A percentile compares a stretch with the other conserved stretches of the same genome.
phyloP scores from a whole-genome alignment of 2,329 filamentous ascomycete genomes.

The Alternaria gansuensis region DNA sequence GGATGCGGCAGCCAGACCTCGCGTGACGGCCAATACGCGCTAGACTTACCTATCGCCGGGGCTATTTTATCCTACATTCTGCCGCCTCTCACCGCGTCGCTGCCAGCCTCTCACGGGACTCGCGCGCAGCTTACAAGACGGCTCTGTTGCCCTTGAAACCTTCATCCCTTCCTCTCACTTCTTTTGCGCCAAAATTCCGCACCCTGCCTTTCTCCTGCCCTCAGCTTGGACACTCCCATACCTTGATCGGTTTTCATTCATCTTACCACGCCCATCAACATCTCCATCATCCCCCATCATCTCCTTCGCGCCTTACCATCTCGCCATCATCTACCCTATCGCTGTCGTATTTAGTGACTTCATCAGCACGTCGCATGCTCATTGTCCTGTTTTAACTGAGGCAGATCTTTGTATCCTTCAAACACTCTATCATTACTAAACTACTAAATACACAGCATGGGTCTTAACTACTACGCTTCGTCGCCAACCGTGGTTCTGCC shows the following conservation, averaged over 20 bases:
- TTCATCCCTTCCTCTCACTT: conserved; percentile 50
- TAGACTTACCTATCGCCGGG: conserved; percentile 24
- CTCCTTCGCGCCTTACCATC: conserved; percentile 29
- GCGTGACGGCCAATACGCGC: conserved; percentile 29
- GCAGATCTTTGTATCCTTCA: conserved; percentile 48
- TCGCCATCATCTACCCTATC: conserved; percentile 30
- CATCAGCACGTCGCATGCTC: conserved; percentile 35
- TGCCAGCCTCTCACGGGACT: conserved; percentile 49
- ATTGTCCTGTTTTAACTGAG: conserved; percentile 36
- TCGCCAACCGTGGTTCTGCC: conserved; percentile 59
- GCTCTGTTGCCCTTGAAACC: conserved; percentile 45
- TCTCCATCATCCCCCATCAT: conserved; percentile 24
- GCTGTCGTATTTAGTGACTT: conserved; percentile 40
- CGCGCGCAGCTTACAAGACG: conserved; percentile 50
- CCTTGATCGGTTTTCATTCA: conserved; percentile 16
- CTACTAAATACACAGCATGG: conserved; percentile 57
- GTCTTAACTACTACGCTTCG: conserved; percentile 58
- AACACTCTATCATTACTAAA: conserved; percentile 37
- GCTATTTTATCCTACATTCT: conserved; percentile 34
- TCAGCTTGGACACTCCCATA: conserved; percentile 20
- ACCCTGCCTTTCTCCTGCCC: conserved; percentile 28
- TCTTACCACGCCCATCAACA: conserved; percentile 26
- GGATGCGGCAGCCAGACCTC: conserved; percentile 19
- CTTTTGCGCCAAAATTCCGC: conserved; percentile 37
- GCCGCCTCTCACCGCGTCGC: conserved; percentile 33